Evolutionary conservation across 1,139 yeast genomes (phyloP).

Genomic region (Arxiozyma slooffiae): DNA sequence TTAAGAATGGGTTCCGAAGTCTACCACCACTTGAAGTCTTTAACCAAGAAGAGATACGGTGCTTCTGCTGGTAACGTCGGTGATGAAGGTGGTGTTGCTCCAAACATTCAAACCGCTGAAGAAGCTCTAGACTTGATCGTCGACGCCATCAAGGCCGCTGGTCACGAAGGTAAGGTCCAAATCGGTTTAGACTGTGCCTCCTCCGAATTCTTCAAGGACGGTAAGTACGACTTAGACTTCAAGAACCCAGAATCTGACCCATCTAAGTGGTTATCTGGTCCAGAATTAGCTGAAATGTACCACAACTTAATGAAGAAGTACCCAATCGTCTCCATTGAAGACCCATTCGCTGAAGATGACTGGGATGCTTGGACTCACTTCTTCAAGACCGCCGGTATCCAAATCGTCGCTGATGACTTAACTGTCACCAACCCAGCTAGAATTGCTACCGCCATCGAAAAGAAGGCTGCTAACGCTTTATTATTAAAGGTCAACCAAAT

Average conservation of each 20-base stretch:
- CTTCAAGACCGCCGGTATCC: conserved; percentile 65
- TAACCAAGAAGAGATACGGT: conserved; percentile 89
- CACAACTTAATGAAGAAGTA: conserved; percentile 66
- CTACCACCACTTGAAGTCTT: conserved; percentile 85
- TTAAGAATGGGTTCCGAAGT: conserved; percentile 93
- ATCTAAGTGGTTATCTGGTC: conserved; percentile 82
- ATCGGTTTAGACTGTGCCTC: conserved; percentile 95
- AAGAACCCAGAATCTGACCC: conserved; percentile 87
- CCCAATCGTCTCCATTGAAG: conserved; percentile 96
- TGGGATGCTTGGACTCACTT: conserved; percentile 95
- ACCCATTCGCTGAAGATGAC: conserved; percentile 98
- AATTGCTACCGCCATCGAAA: conserved; percentile 87
- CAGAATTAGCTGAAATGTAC: conserved; percentile 77
- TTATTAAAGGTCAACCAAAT: conserved; percentile 94
- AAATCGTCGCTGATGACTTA: conserved; percentile 93
- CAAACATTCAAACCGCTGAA: conserved; percentile 82
- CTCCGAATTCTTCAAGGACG: conserved; percentile 92
- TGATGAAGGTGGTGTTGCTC: conserved; percentile 99
- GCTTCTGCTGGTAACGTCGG: conserved; percentile 98
- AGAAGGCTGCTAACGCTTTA: conserved; percentile 87
- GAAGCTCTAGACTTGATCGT: conserved; percentile 91
- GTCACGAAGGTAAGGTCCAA: conserved; percentile 81
- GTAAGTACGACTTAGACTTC: conserved; percentile 93
- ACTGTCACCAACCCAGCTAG: conserved; percentile 94
- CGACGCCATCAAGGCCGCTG: conserved; percentile 79